Conservation (phyloP, 768 basidiomycete genomes). For the Amanita subjunquillea region DNA sequence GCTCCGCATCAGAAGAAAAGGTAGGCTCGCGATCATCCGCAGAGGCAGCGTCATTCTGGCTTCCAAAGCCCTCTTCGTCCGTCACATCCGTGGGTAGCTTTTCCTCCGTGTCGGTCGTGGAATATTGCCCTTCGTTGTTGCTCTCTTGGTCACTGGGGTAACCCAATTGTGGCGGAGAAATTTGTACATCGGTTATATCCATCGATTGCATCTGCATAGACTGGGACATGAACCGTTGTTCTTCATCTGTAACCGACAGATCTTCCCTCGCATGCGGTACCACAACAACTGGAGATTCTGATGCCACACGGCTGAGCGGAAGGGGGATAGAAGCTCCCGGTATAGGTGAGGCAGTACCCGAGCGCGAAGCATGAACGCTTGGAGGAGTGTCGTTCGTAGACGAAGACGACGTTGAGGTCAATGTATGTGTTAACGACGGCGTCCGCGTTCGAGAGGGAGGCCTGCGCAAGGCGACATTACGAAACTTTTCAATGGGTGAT, state of each 20-base stretch:
- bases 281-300: slow-evolving; percentile 34
- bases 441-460: slow-evolving; percentile 44
- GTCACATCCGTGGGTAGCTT: slow-evolving; percentile 11
- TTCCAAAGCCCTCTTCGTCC: slow-evolving; percentile 10
- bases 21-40: slow-evolving; percentile 42
- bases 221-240: slow-evolving; percentile 20
- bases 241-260: slow-evolving; percentile 11
- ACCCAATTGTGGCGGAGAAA: slow-evolving; percentile 27
- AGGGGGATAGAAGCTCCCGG: slow-evolving; percentile 38
- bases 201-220: slow-evolving; percentile 30
- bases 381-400: slow-evolving; percentile 56
- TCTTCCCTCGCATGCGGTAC: slow-evolving; percentile 15
- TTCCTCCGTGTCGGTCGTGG: slow-evolving; percentile 7
- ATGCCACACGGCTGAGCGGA: slow-evolving; percentile 32
- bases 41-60: slow-evolving; percentile 9
- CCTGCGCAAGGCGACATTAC: slow-evolving; percentile 50
- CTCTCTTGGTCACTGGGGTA: slow-evolving; percentile 7
- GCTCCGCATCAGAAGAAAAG: slow-evolving; percentile 59
- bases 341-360: slow-evolving; percentile 33
- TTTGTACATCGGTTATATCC: slow-evolving; percentile 45
- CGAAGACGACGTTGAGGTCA: slow-evolving; percentile 48
- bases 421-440: slow-evolving; percentile 56
- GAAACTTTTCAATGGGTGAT: slow-evolving; percentile 53
- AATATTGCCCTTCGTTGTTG: slow-evolving; percentile 2
- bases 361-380: slow-evolving; percentile 32